phyloP scores from a whole-genome alignment of 2,329 filamentous ascomycete species.

The Colletotrichum tamarilloi region DNA sequence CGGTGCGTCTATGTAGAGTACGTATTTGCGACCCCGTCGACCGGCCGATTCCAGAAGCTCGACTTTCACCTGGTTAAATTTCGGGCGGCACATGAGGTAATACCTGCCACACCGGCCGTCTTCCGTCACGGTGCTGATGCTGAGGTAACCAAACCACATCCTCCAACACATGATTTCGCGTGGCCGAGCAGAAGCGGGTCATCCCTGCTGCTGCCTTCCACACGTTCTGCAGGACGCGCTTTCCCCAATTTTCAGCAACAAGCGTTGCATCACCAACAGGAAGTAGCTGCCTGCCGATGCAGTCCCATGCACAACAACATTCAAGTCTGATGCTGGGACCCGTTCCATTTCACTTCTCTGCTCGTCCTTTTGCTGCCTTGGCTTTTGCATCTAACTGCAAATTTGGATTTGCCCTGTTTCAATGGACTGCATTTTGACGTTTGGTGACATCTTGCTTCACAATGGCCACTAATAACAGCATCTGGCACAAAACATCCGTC shows the following conservation, averaged over 20 bases:
- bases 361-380: not conserved
- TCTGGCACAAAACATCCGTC: constrained; percentile 63
- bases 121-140: not conserved
- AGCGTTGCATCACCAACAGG: constrained; percentile 18
- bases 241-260: constrained; percentile 18
- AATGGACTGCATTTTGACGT: constrained; percentile 9
- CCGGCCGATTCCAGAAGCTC: constrained; percentile 29
- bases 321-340: not conserved
- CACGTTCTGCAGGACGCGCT: constrained; percentile 26
- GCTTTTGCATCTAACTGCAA: not conserved
- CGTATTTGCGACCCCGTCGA: constrained; percentile 25
- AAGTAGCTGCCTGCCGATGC: constrained; percentile 15
- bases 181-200: constrained; percentile 11
- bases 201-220: constrained; percentile 31
- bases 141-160: constrained; percentile 24
- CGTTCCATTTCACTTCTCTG: not conserved
- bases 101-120: not conserved
- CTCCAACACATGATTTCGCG: constrained; percentile 33
- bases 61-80: not conserved
- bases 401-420: not conserved
- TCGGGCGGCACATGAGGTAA: not conserved
- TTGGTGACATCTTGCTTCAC: constrained; percentile 21
- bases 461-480: constrained; percentile 54
- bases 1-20: constrained; percentile 18
- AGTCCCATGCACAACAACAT: constrained; percentile 3